Evolutionary conservation across 495 filamentous ascomycete species (phyloP).

Genomic region (Cercophora samala): DNA sequence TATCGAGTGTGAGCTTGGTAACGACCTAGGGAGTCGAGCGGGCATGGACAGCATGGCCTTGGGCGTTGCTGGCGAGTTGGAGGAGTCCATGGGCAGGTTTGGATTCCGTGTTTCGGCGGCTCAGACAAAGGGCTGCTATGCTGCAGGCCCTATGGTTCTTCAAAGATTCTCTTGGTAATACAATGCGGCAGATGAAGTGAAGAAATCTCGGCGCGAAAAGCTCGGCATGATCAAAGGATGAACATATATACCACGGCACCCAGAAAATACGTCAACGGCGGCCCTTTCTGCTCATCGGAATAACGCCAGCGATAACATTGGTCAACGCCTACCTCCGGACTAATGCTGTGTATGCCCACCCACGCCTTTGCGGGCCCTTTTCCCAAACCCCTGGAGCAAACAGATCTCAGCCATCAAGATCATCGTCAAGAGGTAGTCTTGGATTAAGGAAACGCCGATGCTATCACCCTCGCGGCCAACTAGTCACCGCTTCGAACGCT

Average conservation of each 20-base stretch:
- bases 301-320: not conserved
- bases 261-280: not conserved
- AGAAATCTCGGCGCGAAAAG: not conserved
- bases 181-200: not conserved
- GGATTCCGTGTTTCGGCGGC: not conserved
- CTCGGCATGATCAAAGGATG: slow-evolving; percentile 4
- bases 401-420: slow-evolving; percentile 4
- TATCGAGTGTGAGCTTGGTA: slow-evolving; percentile 29
- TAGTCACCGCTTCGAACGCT: not conserved
- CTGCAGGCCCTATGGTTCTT: not conserved
- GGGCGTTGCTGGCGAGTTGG: not conserved
- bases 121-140: not conserved
- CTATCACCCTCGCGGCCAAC: not conserved
- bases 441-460: not conserved
- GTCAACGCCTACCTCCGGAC: slow-evolving; percentile 9
- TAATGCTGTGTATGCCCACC: slow-evolving; percentile 12
- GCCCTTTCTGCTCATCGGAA: not conserved
- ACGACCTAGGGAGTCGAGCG: slow-evolving; percentile 19
- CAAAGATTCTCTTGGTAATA: not conserved
- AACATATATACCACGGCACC: slow-evolving; percentile 20
- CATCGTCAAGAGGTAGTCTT: not conserved
- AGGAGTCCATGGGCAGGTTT: slow-evolving; percentile 16
- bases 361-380: not conserved
- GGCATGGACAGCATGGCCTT: slow-evolving; percentile 3
- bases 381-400: slow-evolving; percentile 4